Evolutionary conservation across 2,329 filamentous ascomycete species (phyloP), one percentile per base, ranked within the genome.

Genomic region (Phaeosphaeriaceae sp.): DNA sequence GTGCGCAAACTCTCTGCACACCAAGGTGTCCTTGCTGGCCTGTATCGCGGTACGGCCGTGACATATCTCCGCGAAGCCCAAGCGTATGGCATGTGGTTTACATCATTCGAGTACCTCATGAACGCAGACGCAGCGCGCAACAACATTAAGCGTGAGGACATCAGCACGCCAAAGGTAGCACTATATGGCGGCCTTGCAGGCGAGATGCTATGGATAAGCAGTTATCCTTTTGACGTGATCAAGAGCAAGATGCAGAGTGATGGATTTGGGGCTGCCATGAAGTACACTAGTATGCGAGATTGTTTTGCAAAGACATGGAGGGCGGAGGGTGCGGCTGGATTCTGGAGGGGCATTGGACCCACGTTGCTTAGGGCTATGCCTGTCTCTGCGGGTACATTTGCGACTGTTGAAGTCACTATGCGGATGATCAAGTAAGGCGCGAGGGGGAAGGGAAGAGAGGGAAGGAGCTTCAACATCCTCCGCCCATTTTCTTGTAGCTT

Each of bases 211-310:
- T 99, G 94, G 94, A 79, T 99, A 46, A 83, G 83, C 29, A 96
- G 91, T 70, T 99, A 99, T 77, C 94, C 94, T 17, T 88, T 99
- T 59, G 94, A 99, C 76, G 93, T 99, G 21, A 77, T 99, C 76
- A 99, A 99, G 88, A 96, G 91, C 77, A 97, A 96, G 84, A 97
- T 97, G 93, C 94, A 99, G 83, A 96, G 88, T 50, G 94, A 99
- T 76, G 92, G 90, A 0, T 94, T 97, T 70, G 91, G 90, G 2
- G 74, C 73, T 40, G 77, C 83, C 56, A 86, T 87, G 79, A 82
- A 82, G 70, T 99, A 89, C 77, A 84, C 79, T 72, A 87, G 80
- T 47, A 97, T 97, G 93, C 83, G 87, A 42, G 89, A 95, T 76
- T 95, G 90, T 78, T 95, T 97, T 75, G 83, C 80, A 50, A 86